These are phyloP conservation scores for Penicillium sp. DNA, from an alignment of 2,329 filamentous ascomycete species.

Conservation along the genomic window DNA sequence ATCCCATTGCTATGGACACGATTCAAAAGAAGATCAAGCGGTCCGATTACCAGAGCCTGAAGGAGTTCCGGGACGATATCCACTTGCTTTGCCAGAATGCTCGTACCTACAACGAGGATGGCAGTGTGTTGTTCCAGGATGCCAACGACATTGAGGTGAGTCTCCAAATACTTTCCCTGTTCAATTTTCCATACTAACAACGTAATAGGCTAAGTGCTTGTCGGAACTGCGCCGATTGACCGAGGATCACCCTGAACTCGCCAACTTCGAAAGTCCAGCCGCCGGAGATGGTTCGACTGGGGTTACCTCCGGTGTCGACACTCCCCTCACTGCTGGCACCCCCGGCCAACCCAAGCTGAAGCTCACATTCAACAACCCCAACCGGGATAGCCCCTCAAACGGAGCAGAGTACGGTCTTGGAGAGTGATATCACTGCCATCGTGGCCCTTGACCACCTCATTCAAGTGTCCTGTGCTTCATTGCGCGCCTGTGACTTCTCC, in stretches of 20 bases:
- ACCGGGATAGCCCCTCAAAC: slow-evolving; percentile 34
- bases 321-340: slow-evolving; percentile 59
- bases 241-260: slow-evolving; percentile 53
- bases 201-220: slow-evolving; percentile 47
- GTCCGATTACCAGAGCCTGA: slow-evolving; percentile 80
- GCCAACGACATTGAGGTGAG: slow-evolving; percentile 88
- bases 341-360: slow-evolving; percentile 63
- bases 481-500: slow-evolving; percentile 1
- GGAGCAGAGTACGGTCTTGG: slow-evolving; percentile 34
- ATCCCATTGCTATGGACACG: slow-evolving; percentile 92
- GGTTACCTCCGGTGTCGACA: slow-evolving; percentile 50
- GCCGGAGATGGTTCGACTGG: slow-evolving; percentile 51
- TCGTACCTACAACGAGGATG: slow-evolving; percentile 93
- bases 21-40: slow-evolving; percentile 95
- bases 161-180: slow-evolving; percentile 12
- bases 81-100: slow-evolving; percentile 84
- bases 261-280: slow-evolving; percentile 54
- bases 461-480: neutral
- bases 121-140: slow-evolving; percentile 85
- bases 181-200: neutral
- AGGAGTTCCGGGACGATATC: slow-evolving; percentile 78
- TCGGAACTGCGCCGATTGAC: slow-evolving; percentile 54
- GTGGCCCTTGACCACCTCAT: neutral
- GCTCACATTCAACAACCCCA: slow-evolving; percentile 55
- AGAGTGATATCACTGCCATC: slow-evolving; percentile 24